A percentile compares a stretch with the other conserved stretches of the same genome.
phyloP scores from a whole-genome alignment of 306 rosid species.

The Fagus sylvatica region DNA sequence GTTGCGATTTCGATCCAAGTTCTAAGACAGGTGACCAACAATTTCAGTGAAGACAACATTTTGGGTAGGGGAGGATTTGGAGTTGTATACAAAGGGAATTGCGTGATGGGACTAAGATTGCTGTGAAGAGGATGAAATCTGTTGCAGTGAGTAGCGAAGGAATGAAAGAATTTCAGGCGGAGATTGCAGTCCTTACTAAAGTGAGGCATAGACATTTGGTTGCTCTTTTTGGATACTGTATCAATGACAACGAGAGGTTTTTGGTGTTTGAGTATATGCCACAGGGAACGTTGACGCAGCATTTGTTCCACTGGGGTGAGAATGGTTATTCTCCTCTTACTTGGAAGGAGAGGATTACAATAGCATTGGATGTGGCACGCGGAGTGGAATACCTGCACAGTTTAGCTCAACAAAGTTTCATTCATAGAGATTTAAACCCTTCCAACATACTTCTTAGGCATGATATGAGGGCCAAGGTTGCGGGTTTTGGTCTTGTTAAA shows the following conservation, averaged over 20 bases:
- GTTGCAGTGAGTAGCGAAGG: constrained; percentile 69
- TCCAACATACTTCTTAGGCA: constrained; percentile 81
- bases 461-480: constrained; percentile 91
- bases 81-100: constrained; percentile 84
- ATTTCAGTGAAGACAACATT: constrained; percentile 69
- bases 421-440: constrained; percentile 88
- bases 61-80: constrained; percentile 95
- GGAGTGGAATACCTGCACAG: constrained; percentile 91
- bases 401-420: constrained; percentile 89
- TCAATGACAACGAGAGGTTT: constrained; percentile 82
- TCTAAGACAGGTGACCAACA: constrained; percentile 64
- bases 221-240: constrained; percentile 75
- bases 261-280: constrained; percentile 91
- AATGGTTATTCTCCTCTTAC: constrained; percentile 53
- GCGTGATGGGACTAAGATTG: constrained; percentile 80
- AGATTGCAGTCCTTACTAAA: constrained; percentile 77
- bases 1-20: constrained; percentile 68
- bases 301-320: constrained; percentile 70
- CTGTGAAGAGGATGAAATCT: constrained; percentile 88
- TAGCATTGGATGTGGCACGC: constrained; percentile 89
- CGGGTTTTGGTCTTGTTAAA: constrained; percentile 85
- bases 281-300: constrained; percentile 82
- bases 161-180: constrained; percentile 80
- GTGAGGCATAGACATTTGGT: constrained; percentile 94
- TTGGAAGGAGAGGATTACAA: constrained; percentile 77